Conservation (phyloP, 129 eudicot species). For the Solidago caesia region DNA sequence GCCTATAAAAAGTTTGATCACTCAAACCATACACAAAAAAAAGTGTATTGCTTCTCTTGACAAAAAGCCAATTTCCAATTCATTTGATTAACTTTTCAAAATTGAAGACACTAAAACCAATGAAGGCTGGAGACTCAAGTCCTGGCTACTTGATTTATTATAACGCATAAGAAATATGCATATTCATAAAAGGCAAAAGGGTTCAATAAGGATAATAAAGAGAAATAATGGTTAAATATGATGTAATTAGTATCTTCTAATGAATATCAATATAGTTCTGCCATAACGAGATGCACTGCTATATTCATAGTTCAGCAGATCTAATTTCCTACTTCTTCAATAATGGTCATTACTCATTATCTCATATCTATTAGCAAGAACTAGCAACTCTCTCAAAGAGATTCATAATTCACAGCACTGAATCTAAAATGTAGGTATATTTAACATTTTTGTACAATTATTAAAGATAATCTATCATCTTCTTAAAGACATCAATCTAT, state of each 20-base stretch:
- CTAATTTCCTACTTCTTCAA: neutral
- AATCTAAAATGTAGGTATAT: neutral
- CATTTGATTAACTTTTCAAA: neutral
- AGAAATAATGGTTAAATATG: neutral
- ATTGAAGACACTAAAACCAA: slow-evolving; percentile 2
- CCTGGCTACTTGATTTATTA: slow-evolving; percentile 7
- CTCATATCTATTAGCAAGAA: slow-evolving; percentile 6
- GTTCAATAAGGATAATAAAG: neutral
- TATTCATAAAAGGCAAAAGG: neutral
- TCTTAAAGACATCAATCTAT: slow-evolving; percentile 15
- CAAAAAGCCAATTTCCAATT: neutral
- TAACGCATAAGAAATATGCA: neutral
- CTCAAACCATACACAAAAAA: neutral
- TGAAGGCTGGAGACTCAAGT: neutral
- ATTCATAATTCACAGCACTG: neutral
- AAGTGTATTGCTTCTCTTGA: neutral
- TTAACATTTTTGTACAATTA: neutral
- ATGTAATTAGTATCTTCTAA: slow-evolving; percentile 4
- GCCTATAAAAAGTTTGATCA: neutral
- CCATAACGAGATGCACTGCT: neutral
- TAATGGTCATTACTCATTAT: neutral
- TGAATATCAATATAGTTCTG: neutral
- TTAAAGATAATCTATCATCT: slow-evolving; percentile 2
- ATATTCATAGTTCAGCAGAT: neutral
- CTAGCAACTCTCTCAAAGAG: neutral